Evolutionary conservation across 2,329 filamentous ascomycete genomes (phyloP).

Genomic region (Venturia nashicola): DNA sequence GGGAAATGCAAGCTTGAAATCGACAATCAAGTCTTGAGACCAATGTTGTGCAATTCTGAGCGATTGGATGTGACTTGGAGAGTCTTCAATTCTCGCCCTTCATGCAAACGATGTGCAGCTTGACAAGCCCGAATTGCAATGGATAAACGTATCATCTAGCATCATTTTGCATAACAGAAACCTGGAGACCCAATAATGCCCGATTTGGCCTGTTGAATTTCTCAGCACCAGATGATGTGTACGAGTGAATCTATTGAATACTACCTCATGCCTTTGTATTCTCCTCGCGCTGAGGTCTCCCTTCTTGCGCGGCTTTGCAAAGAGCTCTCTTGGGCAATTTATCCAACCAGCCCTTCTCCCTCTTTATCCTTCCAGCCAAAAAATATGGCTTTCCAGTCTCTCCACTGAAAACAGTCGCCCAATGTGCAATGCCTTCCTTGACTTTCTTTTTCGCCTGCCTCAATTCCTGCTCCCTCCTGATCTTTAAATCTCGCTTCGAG

Average conservation of each 20-base stretch:
- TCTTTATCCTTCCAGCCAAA: slow-evolving; percentile 61
- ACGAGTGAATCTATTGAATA: too few relatives aligned
- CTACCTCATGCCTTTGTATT: neutral
- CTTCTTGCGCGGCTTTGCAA: slow-evolving; percentile 59
- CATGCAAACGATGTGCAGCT: too few relatives aligned
- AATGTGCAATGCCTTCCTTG: slow-evolving; percentile 58
- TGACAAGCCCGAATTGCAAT: too few relatives aligned
- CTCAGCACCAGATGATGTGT: too few relatives aligned
- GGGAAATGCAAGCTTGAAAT: neutral
- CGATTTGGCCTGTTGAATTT: too few relatives aligned
- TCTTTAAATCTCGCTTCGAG: slow-evolving; percentile 28
- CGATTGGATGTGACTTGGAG: too few relatives aligned
- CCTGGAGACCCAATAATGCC: too few relatives aligned
- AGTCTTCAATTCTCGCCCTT: too few relatives aligned
- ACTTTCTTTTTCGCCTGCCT: slow-evolving; percentile 53
- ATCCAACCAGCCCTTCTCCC: slow-evolving; percentile 49
- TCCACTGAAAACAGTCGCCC: slow-evolving; percentile 65
- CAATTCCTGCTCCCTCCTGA: slow-evolving; percentile 49
- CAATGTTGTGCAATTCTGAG: too few relatives aligned
- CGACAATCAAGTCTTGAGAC: neutral
- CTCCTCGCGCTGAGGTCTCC: slow-evolving; percentile 34
- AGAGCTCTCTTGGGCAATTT: slow-evolving; percentile 46
- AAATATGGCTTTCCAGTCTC: slow-evolving; percentile 67
- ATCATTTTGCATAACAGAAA: too few relatives aligned
- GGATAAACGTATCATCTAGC: too few relatives aligned